These are phyloP conservation scores for Immersiella caudata DNA, from an alignment of 495 filamentous ascomycete genomes.

Conservation along the genomic window DNA sequence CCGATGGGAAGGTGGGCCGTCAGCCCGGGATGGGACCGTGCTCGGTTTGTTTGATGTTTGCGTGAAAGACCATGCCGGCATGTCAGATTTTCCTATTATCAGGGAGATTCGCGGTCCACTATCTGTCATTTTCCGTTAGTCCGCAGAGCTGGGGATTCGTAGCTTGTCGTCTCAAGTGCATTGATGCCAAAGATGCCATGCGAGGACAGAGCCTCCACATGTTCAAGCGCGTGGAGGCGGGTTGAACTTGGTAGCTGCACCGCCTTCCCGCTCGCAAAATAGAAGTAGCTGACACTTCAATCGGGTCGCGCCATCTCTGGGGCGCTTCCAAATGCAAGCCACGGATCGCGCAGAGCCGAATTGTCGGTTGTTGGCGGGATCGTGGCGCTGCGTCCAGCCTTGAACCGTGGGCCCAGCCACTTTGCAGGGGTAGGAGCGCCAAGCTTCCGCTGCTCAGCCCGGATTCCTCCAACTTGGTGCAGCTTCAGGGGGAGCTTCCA, in stretches of 20 bases:
- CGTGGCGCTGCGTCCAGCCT: constrained; percentile 11
- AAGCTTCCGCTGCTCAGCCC: constrained; percentile 10
- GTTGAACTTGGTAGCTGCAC: background rate
- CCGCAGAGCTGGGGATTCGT: background rate
- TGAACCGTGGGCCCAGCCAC: background rate
- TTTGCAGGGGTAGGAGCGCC: background rate
- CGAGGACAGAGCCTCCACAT: background rate
- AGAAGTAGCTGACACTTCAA: background rate
- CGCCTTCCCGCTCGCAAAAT: background rate
- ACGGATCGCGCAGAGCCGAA: background rate
- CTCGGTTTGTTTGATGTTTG: background rate
- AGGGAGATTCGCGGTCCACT: background rate
- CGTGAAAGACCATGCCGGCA: background rate
- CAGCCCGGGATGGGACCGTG: background rate
- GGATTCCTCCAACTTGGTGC: background rate
- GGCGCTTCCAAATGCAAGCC: background rate
- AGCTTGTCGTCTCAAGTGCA: background rate
- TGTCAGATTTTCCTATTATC: background rate
- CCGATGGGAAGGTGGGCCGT: background rate
- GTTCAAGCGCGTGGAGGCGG: background rate
- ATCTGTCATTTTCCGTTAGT: background rate
- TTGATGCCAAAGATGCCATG: background rate
- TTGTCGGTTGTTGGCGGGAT: background rate
- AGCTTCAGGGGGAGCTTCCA: background rate
- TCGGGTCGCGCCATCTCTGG: background rate